Evolutionary conservation across 2,329 filamentous ascomycete species (phyloP).

Genomic region (Chlorencoelia australis): DNA sequence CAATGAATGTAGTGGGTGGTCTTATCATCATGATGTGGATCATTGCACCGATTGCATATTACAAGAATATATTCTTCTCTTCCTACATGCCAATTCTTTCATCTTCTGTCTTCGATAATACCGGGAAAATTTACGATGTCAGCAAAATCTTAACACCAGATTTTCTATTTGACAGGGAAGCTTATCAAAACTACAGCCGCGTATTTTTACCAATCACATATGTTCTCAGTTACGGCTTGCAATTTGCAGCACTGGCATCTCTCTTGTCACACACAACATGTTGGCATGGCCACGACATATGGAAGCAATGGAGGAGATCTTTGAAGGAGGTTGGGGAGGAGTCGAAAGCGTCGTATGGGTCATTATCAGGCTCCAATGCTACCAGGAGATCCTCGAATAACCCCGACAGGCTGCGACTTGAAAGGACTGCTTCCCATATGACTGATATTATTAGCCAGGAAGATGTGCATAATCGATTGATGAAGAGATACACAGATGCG

Average conservation of each 20-base stretch:
- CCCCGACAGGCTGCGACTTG: conserved; percentile 10
- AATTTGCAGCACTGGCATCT: conserved; percentile 74
- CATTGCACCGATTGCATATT: conserved; percentile 69
- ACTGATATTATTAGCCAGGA: conserved; percentile 56
- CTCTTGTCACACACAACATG: conserved; percentile 72
- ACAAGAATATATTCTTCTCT: conserved; percentile 68
- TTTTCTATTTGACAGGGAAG: conserved; percentile 66
- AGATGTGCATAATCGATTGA: conserved; percentile 76
- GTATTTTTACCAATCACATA: conserved; percentile 84
- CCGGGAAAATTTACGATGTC: conserved; percentile 69
- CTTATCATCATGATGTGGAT: conserved; percentile 80
- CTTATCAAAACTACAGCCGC: conserved; percentile 71
- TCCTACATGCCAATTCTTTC: conserved; percentile 84
- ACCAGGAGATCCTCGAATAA: conserved; percentile 1
- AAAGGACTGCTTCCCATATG: conserved; percentile 32
- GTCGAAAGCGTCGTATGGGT: conserved; percentile 41
- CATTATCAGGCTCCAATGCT: conserved; percentile 27
- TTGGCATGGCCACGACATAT: conserved; percentile 79
- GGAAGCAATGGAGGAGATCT: conserved; percentile 63
- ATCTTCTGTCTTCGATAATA: conserved; percentile 77
- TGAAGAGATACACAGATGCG: conserved; percentile 73
- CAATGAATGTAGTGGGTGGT: conserved; percentile 74
- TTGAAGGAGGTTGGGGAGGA: conserved; percentile 50
- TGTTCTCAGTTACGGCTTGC: conserved; percentile 74
- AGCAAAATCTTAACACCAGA: conserved; percentile 67